Base-by-base conservation (phyloP, 768 basidiomycete genomes). In the Hygrocybe coccinea region DNA sequence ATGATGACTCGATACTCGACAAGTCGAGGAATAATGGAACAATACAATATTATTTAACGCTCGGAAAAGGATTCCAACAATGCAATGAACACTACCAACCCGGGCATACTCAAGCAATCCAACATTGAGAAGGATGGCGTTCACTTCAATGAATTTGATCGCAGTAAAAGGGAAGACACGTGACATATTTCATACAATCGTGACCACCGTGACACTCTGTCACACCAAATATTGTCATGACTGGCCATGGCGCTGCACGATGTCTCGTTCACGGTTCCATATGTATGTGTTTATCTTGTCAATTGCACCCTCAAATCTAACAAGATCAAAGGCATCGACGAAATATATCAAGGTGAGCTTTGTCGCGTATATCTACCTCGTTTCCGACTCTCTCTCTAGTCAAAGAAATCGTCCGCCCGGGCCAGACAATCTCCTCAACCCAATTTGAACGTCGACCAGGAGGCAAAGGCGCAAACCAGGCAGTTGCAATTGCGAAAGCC, bases 381-480 rank as follows among this genome's bases (percentile, higher is more conserved):
- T 43, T 12, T 35, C 52, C 50, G 11, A 22, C 36, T 34, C 5
- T 29, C 22, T 48, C 19, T 29, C 8, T 50, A 84, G 84, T 85
- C 12, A 68, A 74, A 37, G 67, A 74, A 50, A 78, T 85, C 36
- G 79, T 75, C 14, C 76, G 74, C 35, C 80, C 83, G 1, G 83
- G 83, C 29, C 77, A 85, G 66, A 85, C 83, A 3, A 78, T 83
- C 25, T 82, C 81, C 1, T 83, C 84, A 7, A 65, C 68, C 25
- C 62, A 58, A 1, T 76, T 80, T 50, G 76, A 78, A 49, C 75
- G 78, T 49, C 73, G 79, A 0, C 71, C 78, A 2, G 83, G 84
- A 4, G 84, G 83, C 1, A 85, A 85, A 63, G 84, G 84, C 34
- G 83, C 80, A 8, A 85, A 85, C 64, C 83, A 85, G 64, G 80